Evolutionary conservation across 768 basidiomycete genomes (phyloP), one percentile per base, ranked within the genome.

Genomic region (Clitopilus hobsonii): DNA sequence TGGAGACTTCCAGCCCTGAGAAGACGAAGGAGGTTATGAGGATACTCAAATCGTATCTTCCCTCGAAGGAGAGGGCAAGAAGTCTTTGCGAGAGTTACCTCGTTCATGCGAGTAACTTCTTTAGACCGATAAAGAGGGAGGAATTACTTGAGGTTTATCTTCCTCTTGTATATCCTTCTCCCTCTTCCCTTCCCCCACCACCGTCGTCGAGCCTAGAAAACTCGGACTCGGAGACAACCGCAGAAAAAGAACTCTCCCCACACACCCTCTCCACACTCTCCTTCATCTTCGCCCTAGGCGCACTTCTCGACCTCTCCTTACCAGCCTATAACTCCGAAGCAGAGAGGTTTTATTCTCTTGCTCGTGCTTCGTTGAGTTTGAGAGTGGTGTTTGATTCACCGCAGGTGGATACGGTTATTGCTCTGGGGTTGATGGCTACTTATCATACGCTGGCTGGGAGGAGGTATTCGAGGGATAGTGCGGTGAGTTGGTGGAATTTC

Each of bases 241-340:
- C 30, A 13, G 25, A n/a, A n/a, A 13, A 56, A 29, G 41, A 48
- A n/a, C 57, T 56, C 28, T 54, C 64, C 24, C 70, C 79, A 1
- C 88, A 84, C 63, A 72, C 74, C 7, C 73, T 86, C 23, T 78
- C 83, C 0, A 74, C 77, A 28, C 56, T 82, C 24, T 86, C 74
- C 66, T 83, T 86, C 65, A 60, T 85, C 20, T 76, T 87, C 41
- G 82, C 85, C 1, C 74, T 86, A 8, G 85, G 85, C 1, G 81
- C 80, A 6, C 68, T 86, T n/a, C 69, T 86, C 36, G 84, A 86
- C 57, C 64, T 82, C 23, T 69, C 71, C 24, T 68, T 77, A 4
- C 58, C 71, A 2, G 75, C 83, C 0, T 86, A 80, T 56, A 82
- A 77, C 23, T 64, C 80, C 11, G 82, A 86, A 54, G 83, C 85